These are phyloP conservation scores for Sindora glabra DNA, from an alignment of 306 rosid species.

Conservation along the genomic window DNA sequence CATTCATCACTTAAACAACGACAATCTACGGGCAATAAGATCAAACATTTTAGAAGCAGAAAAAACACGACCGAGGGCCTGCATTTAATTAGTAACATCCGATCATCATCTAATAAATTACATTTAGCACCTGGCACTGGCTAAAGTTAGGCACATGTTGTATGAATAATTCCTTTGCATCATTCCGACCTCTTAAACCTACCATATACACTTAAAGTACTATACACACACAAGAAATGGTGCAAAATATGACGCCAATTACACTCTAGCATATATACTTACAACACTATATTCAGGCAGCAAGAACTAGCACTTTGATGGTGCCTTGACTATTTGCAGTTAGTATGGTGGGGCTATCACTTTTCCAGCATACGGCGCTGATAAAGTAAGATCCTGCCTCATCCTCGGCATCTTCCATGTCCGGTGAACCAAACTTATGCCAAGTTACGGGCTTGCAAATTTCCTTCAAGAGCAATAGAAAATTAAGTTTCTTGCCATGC, in stretches of 20 bases:
- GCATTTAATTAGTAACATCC: not conserved
- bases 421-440: slow-evolving; percentile 82
- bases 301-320: slow-evolving; percentile 90
- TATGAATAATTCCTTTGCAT: too few relatives aligned
- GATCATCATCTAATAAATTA: not conserved
- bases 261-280: not conserved
- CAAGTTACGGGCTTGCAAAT: slow-evolving; percentile 78
- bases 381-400: slow-evolving; percentile 82
- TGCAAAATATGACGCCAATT: slow-evolving; percentile 4
- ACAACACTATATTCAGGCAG: slow-evolving; percentile 35
- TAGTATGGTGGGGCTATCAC: slow-evolving; percentile 86
- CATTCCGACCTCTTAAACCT: slow-evolving; percentile 25
- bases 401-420: slow-evolving; percentile 63
- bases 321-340: slow-evolving; percentile 97
- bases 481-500: slow-evolving; percentile 8
- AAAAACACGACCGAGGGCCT: not conserved
- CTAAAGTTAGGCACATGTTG: not conserved
- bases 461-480: slow-evolving; percentile 47
- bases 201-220: slow-evolving; percentile 25
- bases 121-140: not conserved
- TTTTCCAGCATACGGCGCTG: slow-evolving; percentile 98
- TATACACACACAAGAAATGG: slow-evolving; percentile 23
- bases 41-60: not conserved
- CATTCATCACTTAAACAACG: not conserved
- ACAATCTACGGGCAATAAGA: not conserved